phyloP scores from a whole-genome alignment of 805 yeast species.

The Ogataea degrootiae region DNA sequence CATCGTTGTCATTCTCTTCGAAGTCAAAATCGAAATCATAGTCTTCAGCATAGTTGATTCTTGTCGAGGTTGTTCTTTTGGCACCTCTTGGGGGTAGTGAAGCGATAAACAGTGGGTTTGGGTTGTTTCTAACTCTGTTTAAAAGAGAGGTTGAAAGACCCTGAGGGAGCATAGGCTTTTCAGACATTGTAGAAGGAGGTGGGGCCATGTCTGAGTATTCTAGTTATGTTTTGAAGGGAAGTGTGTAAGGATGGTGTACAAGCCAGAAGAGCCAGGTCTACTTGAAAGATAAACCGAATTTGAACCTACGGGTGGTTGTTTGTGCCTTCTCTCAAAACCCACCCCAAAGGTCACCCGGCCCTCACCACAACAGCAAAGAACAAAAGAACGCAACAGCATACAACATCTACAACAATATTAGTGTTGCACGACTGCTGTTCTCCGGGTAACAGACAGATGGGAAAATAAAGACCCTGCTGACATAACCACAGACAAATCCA shows the following conservation, averaged over 20 bases:
- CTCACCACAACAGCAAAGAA: too few species aligned
- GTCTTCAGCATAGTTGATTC: constrained; percentile 76
- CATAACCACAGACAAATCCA: too few species aligned
- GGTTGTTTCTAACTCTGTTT: constrained; percentile 66
- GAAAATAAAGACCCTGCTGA: too few species aligned
- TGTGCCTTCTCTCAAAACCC: too few species aligned
- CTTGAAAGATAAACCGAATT: too few species aligned
- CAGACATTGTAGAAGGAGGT: constrained; percentile 9
- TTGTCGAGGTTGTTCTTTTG: constrained; percentile 58
- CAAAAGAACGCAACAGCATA: too few species aligned
- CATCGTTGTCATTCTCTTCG: constrained; percentile 24
- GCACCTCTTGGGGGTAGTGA: constrained; percentile 75
- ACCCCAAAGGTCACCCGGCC: too few species aligned
- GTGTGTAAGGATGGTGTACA: neutral
- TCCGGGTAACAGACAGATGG: too few species aligned
- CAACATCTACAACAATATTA: too few species aligned
- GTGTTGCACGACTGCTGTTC: too few species aligned
- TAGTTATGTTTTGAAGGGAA: neutral
- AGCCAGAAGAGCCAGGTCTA: too few species aligned
- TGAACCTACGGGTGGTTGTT: too few species aligned
- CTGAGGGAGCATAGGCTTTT: constrained; percentile 53
- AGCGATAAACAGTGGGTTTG: constrained; percentile 66
- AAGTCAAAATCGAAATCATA: constrained; percentile 57
- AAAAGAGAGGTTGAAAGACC: constrained; percentile 73
- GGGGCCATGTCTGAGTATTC: neutral